Evolutionary conservation across 2,329 filamentous ascomycete species (phyloP).

Genomic region (Aspergillus sclerotialis): DNA sequence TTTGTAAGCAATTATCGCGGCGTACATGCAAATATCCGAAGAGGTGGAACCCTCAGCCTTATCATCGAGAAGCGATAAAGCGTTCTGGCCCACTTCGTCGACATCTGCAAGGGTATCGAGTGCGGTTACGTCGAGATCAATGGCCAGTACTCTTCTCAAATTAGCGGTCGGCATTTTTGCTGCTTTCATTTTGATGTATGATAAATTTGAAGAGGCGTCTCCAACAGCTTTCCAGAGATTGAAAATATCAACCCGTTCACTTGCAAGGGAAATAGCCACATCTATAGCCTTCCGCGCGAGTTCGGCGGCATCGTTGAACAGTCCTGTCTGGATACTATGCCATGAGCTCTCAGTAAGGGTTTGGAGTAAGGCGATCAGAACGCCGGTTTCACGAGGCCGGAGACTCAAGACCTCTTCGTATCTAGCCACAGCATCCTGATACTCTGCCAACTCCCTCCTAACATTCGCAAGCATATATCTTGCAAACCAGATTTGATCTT

Average conservation of each 20-base stretch:
- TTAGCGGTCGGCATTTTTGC: conserved; percentile 53
- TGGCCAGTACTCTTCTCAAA: conserved; percentile 53
- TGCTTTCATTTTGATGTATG: conserved; percentile 64
- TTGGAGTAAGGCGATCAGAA: conserved; percentile 80
- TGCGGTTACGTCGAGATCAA: conserved; percentile 42
- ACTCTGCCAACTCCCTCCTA: conserved; percentile 84
- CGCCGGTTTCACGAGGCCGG: conserved; percentile 71
- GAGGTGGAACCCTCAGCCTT: conserved; percentile 26
- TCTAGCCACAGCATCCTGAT: conserved; percentile 69
- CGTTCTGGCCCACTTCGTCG: conserved; percentile 54
- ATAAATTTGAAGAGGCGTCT: conserved; percentile 81
- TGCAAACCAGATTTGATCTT: conserved; percentile 82
- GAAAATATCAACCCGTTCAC: conserved; percentile 63
- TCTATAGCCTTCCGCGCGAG: conserved; percentile 63
- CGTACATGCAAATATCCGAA: conserved; percentile 54
- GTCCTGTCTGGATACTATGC: conserved; percentile 69
- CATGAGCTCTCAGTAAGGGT: conserved; percentile 77
- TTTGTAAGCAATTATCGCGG: conserved; percentile 79
- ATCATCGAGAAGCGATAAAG: conserved; percentile 26
- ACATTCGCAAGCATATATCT: conserved; percentile 96
- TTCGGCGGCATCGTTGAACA: conserved; percentile 75
- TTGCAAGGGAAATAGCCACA: conserved; percentile 57
- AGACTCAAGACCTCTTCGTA: conserved; percentile 66
- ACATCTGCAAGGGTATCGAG: conserved; percentile 61
- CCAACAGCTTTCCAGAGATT: conserved; percentile 93